Evolutionary conservation across 345 rosid genomes (phyloP), one percentile per base, ranked within the genome.

Genomic region (Excoecaria cochinchinensis): DNA sequence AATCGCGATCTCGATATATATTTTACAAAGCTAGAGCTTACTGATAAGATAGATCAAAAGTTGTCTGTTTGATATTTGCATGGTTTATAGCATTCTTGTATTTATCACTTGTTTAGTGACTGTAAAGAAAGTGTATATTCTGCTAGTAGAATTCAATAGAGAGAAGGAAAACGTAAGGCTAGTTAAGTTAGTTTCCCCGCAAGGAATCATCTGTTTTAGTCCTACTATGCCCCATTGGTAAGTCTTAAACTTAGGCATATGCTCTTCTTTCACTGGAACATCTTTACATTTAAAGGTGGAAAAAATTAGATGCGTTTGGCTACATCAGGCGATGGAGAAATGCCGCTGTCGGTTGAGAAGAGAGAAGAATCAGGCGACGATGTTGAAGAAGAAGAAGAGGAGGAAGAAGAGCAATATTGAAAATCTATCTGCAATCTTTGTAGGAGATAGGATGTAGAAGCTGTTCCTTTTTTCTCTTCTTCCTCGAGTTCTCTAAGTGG

Each of bases 351-450:
- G 6, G 24, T 52, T 7, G 66, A 58, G 66, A 24, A 72, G 4
- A 6, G 16, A 12, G 68, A 48, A 50, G 72, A 65, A 52, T 72
- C n/a, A 3, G 72, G 52, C n/a, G 80, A 72, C 21, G 66, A 4
- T 10, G 70, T 31, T 31, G 31, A 31, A 31, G 31, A 69, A 22
- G 73, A n/a, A 46, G 71, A 70, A 17, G 69, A 19, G 7, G 24
- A 21, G 3, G 65, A 64, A 56, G 61, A 46, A n/a, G 67, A 71
- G 47, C 79, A 76, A 53, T 81, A 84, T 66, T 85, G 87, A 61
- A 90, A 87, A 79, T 92, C 94, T 39, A 92, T 85, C 82, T 90
- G 97, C 80, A 91, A 81, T 77, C 86, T 79, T 79, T 71, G 84
- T 69, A 85, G 84, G 68, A 79, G 86, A 51, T 84, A 82, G 6